These are phyloP conservation scores for Arabidopsis thaliana DNA, from an alignment of 345 rosid genomes.

Conservation along the genomic window DNA sequence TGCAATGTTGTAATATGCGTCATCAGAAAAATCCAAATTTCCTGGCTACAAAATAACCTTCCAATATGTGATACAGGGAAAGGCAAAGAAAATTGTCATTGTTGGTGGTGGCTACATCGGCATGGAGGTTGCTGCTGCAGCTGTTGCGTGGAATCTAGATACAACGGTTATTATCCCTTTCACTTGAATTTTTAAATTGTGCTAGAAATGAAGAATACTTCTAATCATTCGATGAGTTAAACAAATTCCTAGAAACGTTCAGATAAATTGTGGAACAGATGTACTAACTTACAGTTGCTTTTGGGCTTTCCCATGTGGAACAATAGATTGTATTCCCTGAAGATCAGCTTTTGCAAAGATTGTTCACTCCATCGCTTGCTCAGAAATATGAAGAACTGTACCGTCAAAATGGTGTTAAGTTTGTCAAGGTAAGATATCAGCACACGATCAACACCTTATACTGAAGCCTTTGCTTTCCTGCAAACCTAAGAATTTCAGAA, in stretches of 20 bases:
- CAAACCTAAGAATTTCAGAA: conserved; percentile 27
- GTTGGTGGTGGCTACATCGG: conserved; percentile 99
- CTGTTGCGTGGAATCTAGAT: conserved; percentile 94
- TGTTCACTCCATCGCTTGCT: conserved; percentile 94
- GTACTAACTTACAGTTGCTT: conserved; percentile 15
- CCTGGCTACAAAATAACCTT: conserved; percentile 1
- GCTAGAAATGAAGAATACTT: background rate
- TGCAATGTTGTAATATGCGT: conserved; percentile 11
- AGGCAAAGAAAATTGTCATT: conserved; percentile 75
- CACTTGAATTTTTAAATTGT: background rate
- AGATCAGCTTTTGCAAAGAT: conserved; percentile 81
- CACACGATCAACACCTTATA: conserved; percentile 10
- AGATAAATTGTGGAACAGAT: background rate
- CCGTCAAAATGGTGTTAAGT: conserved; percentile 79
- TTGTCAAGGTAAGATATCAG: conserved; percentile 61
- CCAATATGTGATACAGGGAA: conserved; percentile 54
- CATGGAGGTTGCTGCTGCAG: conserved; percentile 99
- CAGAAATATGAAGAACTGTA: conserved; percentile 81
- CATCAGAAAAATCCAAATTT: background rate
- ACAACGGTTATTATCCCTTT: conserved; percentile 60
- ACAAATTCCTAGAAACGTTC: conserved; percentile 1
- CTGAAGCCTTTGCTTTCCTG: conserved; percentile 8
- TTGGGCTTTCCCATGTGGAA: conserved; percentile 31
- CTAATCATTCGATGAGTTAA: background rate
- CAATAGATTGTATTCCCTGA: conserved; percentile 83